Evolutionary conservation across 345 rosid genomes (phyloP), one percentile per base, ranked within the genome.

Genomic region (Carallia brachiata): DNA sequence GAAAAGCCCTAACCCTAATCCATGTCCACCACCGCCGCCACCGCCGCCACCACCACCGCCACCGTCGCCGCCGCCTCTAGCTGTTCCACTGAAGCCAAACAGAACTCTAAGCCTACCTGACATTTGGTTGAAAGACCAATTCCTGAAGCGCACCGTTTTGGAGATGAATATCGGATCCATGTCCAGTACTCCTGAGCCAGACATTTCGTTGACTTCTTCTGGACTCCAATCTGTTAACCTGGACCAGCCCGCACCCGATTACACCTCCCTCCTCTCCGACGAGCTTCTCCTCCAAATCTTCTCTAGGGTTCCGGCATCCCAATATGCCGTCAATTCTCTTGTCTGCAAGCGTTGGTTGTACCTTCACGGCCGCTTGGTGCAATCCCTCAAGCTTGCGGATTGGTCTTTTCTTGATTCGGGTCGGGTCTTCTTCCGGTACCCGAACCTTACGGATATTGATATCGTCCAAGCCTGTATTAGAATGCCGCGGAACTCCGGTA

Each of bases 291-390:
- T 92, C 77, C 65, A 75, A 67, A 78, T 95, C 78, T 83, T 90
- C 78, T 74, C 82, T 5, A 86, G 67, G 28, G 77, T 89, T 60
- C 92, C 97, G 2, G 48, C 37, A 58, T 84, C 91, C 17, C 95
- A 87, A 66, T 77, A 83, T 32, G 74, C 75, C 65, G 62, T 72
- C 52, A 91, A 83, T 52, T 89, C 84, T 47, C 84, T 88, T 32
- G 97, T 89, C n/a, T 90, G 99, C 77, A 92, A 88, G 75, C 88
- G 99, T 64, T 95, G 99, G 99, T 63, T 83, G 15, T 75, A 75
- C 66, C 90, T 92, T 68, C 93, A 89, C 52, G 97, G 97, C n/a
- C 85, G 90, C 9, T 83, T 95, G 17, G 89, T 89, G 0, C 84
- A 82, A 16, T 83, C 88, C 16, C 60, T 95, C 50, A 87, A 64